Conservation (phyloP, 257 asterid genomes). For the Solanum corneliomulleri region DNA sequence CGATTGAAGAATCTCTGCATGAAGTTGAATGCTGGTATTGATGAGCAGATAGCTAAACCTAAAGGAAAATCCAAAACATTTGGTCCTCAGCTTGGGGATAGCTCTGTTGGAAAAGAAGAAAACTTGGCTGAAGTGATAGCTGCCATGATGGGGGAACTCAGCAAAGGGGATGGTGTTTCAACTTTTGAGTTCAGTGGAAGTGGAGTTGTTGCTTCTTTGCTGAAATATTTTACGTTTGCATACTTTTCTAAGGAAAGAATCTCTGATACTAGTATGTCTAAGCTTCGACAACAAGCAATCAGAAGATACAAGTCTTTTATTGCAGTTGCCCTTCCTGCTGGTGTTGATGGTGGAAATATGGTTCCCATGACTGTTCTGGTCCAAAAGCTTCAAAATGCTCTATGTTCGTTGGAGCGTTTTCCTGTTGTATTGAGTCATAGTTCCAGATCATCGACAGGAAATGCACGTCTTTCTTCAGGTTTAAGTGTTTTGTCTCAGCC, state of each 20-base stretch:
- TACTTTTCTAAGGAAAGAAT: slow-evolving; percentile 59
- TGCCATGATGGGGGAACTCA: slow-evolving; percentile 77
- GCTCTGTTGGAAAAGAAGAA: slow-evolving; percentile 50
- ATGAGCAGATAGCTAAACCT: slow-evolving; percentile 49
- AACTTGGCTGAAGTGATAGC: slow-evolving; percentile 53
- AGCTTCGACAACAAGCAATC: slow-evolving; percentile 73
- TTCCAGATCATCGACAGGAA: slow-evolving; percentile 63
- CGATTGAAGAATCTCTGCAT: slow-evolving; percentile 70
- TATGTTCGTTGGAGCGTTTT: slow-evolving; percentile 84
- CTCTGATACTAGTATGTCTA: slow-evolving; percentile 54
- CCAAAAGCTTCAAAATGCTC: slow-evolving; percentile 89
- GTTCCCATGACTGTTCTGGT: slow-evolving; percentile 73
- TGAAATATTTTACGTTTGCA: slow-evolving; percentile 80
- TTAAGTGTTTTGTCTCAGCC: slow-evolving; percentile 82
- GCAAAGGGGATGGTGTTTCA: slow-evolving; percentile 87
- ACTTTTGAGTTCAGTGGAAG: slow-evolving; percentile 96
- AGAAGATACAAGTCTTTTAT: slow-evolving; percentile 75
- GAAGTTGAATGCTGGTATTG: slow-evolving; percentile 48
- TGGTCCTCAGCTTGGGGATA: slow-evolving; percentile 31
- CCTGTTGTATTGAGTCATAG: slow-evolving; percentile 90
- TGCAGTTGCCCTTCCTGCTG: slow-evolving; percentile 62
- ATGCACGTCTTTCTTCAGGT: slow-evolving; percentile 90
- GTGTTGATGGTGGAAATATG: slow-evolving; percentile 20
- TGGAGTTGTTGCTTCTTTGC: slow-evolving; percentile 78
- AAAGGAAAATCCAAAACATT: slow-evolving; percentile 83